phyloP scores from a whole-genome alignment of 106 monocot genomes.

The Ottelia alismoides region DNA sequence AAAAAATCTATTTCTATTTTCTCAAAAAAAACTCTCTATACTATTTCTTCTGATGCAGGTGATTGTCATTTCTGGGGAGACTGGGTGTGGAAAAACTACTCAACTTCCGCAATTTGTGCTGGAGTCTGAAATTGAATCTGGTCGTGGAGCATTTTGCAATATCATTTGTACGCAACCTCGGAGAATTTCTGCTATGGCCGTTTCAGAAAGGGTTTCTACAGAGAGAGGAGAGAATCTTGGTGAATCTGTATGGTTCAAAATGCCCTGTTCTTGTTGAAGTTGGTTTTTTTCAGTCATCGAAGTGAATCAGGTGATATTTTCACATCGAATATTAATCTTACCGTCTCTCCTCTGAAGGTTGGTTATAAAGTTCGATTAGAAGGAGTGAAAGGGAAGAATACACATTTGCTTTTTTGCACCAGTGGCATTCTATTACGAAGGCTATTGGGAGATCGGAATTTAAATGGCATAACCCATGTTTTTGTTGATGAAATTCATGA shows the following conservation, averaged over 20 bases:
- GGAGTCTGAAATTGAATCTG: slow-evolving; percentile 96
- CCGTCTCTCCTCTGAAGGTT: slow-evolving; percentile 30
- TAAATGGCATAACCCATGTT: slow-evolving; percentile 94
- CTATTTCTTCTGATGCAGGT: slow-evolving; percentile 25
- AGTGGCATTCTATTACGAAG: slow-evolving; percentile 99
- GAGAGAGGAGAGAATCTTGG: slow-evolving; percentile 97
- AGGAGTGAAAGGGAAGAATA: slow-evolving; percentile 98
- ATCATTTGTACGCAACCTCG: slow-evolving; percentile 98
- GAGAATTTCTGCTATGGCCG: slow-evolving; percentile 99
- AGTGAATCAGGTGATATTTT: too few relatives aligned
- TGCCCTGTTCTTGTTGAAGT: not conserved
- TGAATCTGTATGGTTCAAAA: slow-evolving; percentile 55
- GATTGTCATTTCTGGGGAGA: slow-evolving; percentile 95
- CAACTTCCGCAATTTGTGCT: slow-evolving; percentile 96
- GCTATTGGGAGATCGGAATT: slow-evolving; percentile 80
- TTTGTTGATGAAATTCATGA: slow-evolving; percentile 99
- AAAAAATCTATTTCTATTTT: too few relatives aligned
- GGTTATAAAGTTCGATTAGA: slow-evolving; percentile 99
- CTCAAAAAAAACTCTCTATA: not conserved
- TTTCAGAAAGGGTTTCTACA: slow-evolving; percentile 87
- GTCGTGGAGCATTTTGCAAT: slow-evolving; percentile 98
- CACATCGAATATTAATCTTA: not conserved
- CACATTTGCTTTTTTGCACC: slow-evolving; percentile 98
- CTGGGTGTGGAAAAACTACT: slow-evolving; percentile 99
- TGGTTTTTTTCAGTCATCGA: not conserved